Conservation (phyloP, 2,329 filamentous ascomycete species). For the Periglandula ipomoeae region DNA sequence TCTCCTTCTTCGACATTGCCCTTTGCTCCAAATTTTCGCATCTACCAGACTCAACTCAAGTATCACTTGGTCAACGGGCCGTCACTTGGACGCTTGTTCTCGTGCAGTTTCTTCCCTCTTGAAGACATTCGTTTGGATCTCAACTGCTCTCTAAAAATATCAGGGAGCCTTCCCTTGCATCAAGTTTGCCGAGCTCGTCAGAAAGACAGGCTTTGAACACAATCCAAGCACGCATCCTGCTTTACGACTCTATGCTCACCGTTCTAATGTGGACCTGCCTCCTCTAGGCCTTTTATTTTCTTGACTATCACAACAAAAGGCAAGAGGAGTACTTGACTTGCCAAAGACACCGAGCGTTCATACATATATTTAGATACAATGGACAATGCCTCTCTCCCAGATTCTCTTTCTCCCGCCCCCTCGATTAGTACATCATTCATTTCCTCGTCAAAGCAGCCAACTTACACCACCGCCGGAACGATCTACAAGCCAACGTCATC, state of each 20-base stretch:
- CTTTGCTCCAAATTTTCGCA: background rate
- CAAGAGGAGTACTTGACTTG: constrained; percentile 3
- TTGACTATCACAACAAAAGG: constrained; percentile 7
- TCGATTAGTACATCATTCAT: constrained; percentile 14
- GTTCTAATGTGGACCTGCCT: constrained; percentile 23
- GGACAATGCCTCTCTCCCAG: constrained; percentile 16
- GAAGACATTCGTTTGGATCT: constrained; percentile 1
- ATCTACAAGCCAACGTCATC: constrained; percentile 40
- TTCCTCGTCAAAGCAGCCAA: constrained; percentile 24
- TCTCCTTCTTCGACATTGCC: background rate
- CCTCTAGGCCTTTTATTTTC: constrained; percentile 14
- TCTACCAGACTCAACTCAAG: background rate
- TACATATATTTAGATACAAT: constrained; percentile 15
- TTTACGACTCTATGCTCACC: background rate
- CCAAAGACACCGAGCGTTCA: background rate
- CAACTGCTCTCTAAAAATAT: background rate
- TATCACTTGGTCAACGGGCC: too few relatives aligned
- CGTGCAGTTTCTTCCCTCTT: background rate
- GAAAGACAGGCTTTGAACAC: constrained; percentile 10
- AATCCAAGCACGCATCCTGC: background rate
- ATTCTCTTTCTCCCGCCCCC: constrained; percentile 16
- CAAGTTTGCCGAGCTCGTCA: constrained; percentile 3
- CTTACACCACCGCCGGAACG: constrained; percentile 49
- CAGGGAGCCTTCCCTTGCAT: background rate
- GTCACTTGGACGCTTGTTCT: too few relatives aligned